Base-by-base conservation (phyloP, 2,329 filamentous ascomycete genomes). In the Penicillium concentricum region DNA sequence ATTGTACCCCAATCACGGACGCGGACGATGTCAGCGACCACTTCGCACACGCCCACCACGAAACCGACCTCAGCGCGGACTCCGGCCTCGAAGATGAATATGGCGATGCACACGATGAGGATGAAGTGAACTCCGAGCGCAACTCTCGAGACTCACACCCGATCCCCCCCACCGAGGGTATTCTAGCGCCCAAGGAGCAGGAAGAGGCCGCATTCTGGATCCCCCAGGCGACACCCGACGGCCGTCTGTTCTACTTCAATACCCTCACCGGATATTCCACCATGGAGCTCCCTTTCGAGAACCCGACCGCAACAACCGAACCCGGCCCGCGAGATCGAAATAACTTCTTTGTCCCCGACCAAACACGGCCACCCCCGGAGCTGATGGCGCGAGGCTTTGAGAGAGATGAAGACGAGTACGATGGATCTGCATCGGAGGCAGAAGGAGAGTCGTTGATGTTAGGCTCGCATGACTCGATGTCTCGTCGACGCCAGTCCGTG, bases 151-250 rank as follows among this genome's bases (percentile, higher is more conserved):
- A 86, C 50, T 78, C 84, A 65, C 80, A 83, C 39, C 75, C 79
- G n/a, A 74, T 78, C 58, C 74, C 90, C 48, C 87, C 89, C 6
- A 82, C 91, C 48, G 91, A 95, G 69, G 86, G 87, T 48, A 81
- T 82, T 20, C 83, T 83, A 44, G 75, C 75, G 26, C 61, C 64
- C 60, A 81, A 76, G 61, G 87, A 88, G 68, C 89, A 90, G 69
- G 92, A 94, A 66, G 87, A 93, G 72, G 92, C 93, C 44, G 93
- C 95, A 63, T 99, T 96, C 72, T 99, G 94, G 94, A 96, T 99
- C 65, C 94, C 94, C 18, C 94, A 99, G 78, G 94, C 92, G 15
- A 99, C 94, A 0, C 86, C 91, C 1, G 92, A 97, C 72, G 94
- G 94, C 52, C 85, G 92, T 55, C 78, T 99, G 24, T 99, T 95